A percentile compares a stretch with the other conserved stretches of the same genome.
Evolutionary conservation across 306 rosid genomes (phyloP).

Genomic region (Purshia tridentata): DNA sequence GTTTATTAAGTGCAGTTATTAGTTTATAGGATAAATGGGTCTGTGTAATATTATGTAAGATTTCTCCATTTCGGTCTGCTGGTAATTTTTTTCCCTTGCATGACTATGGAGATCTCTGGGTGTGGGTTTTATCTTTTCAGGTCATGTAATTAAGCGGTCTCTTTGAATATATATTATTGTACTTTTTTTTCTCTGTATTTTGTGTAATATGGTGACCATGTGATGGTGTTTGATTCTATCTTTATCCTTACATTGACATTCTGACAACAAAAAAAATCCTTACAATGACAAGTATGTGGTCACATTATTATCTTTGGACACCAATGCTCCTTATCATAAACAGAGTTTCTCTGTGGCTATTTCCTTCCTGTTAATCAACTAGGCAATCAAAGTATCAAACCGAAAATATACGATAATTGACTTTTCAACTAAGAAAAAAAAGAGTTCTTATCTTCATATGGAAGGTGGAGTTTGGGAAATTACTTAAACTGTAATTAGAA

Average conservation of each 20-base stretch:
- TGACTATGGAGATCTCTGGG: slow-evolving; percentile 34
- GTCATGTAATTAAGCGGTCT: slow-evolving; percentile 26
- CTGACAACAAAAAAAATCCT: no score
- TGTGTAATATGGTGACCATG: slow-evolving; percentile 2
- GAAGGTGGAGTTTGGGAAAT: not conserved
- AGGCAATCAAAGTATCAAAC: not conserved
- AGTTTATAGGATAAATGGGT: not conserved
- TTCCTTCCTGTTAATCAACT: not conserved
- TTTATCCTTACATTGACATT: no score
- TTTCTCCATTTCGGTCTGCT: slow-evolving; percentile 40
- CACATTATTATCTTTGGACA: no score
- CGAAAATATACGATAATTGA: not conserved
- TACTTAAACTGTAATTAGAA: not conserved
- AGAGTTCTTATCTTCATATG: not conserved
- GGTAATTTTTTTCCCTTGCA: slow-evolving; percentile 57
- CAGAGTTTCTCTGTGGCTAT: not conserved
- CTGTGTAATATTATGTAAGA: slow-evolving; percentile 9
- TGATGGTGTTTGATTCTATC: slow-evolving; percentile 2
- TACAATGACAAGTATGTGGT: no score
- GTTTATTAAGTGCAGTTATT: slow-evolving; percentile 1
- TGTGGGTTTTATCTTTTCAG: slow-evolving; percentile 16
- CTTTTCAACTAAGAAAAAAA: not conserved
- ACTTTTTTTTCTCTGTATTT: not conserved
- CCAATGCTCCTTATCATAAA: not conserved
- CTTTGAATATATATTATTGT: slow-evolving; percentile 11